phyloP scores from a whole-genome alignment of 495 filamentous ascomycete genomes.

The Penicillium crystallinum region DNA sequence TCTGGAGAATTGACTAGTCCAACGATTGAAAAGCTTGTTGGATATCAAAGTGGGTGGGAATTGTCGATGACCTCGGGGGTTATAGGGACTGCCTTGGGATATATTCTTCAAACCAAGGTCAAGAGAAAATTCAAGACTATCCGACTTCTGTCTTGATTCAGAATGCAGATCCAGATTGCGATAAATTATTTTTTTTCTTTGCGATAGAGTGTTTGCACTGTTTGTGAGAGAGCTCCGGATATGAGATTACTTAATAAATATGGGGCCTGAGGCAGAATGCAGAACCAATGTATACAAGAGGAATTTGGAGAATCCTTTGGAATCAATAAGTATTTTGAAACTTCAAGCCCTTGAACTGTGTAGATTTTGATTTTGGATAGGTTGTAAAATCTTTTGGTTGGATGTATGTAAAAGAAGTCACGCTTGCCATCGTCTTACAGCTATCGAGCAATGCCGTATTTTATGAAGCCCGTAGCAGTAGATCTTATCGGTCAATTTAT shows the following conservation, averaged over 20 bases:
- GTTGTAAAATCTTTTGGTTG: too few species aligned
- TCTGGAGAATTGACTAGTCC: slow-evolving; percentile 4
- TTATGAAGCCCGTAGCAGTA: too few species aligned
- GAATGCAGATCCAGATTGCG: slow-evolving; percentile 13
- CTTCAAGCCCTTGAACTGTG: too few species aligned
- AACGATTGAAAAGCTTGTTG: not conserved
- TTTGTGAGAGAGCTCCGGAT: slow-evolving; percentile 19
- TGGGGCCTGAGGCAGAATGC: too few species aligned
- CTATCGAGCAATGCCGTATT: too few species aligned
- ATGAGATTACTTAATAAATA: not conserved
- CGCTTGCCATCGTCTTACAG: too few species aligned
- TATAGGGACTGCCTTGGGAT: not conserved
- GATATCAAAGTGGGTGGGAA: not conserved
- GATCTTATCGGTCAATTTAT: too few species aligned
- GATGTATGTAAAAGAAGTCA: too few species aligned
- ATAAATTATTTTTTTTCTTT: slow-evolving; percentile 35
- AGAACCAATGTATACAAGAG: too few species aligned
- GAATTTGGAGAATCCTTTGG: too few species aligned
- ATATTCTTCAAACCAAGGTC: not conserved
- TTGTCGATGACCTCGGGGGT: not conserved
- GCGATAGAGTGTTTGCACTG: slow-evolving; percentile 31
- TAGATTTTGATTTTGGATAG: too few species aligned
- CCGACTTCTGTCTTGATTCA: slow-evolving; percentile 8
- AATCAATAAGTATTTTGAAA: too few species aligned
- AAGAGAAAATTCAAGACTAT: not conserved